Evolutionary conservation across 495 filamentous ascomycete genomes (phyloP), one percentile per base, ranked within the genome.

Genomic region (Glarea lozoyensis): DNA sequence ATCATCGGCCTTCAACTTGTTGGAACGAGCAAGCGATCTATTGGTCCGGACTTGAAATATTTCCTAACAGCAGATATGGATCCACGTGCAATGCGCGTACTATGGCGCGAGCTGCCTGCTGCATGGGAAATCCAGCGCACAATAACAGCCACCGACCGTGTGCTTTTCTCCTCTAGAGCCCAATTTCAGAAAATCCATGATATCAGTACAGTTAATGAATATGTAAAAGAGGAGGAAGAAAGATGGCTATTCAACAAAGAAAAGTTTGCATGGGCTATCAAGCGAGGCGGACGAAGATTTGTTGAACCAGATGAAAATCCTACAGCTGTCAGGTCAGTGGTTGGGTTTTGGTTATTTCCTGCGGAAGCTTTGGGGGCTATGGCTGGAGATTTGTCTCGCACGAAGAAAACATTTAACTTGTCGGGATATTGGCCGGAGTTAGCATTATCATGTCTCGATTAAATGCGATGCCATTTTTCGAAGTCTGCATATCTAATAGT

Each of bases 311-410:
- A 13, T 11, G n/a, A 34, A 16, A 11, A 13, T 34, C 12, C 31
- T 6, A 13, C n/a, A 34, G 31, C 31, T 34, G 31, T 34, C 12
- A 34, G 31, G 17, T 16, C 31, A 34, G 31, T 16, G 6, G 17
- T 34, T 34, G 31, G 31, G 31, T 34, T 34, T 16, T 34, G 31
- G 31, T 34, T 34, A 34, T 34, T 34, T 34, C 31, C 31, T 34
- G 31, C 31, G n/a, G 31, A 34, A 16, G 31, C 31, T 6, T 13
- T 34, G 4, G 31, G 31, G 17, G 31, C 12, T 16, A 11, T 34
- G n/a, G 31, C n/a, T 7, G 31, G n/a, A 6, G 31, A 34, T 13
- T 4, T 34, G n/a, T 34, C 31, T 11, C 6, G 31, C 12, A 34
- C n/a, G 31, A 34, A 34, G 31, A 34, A 34, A 16, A 16, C 17